These are phyloP conservation scores for Bremia lactucae DNA, from an alignment of 352 stramenopile genomes.

Conservation along the genomic window DNA sequence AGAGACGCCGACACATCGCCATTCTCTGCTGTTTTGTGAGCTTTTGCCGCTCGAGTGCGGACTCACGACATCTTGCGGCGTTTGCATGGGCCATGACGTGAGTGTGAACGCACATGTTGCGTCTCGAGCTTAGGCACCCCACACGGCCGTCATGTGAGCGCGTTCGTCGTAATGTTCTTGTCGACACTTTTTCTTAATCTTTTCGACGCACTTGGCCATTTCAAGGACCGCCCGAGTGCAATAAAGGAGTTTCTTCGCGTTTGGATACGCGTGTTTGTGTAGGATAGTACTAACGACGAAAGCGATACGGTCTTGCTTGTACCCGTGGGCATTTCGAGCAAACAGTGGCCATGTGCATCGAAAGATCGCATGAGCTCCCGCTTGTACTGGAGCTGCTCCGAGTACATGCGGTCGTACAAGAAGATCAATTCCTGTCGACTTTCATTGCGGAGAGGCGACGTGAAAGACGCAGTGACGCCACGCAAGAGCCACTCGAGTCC, in stretches of 20 bases:
- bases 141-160: conserved; percentile 76
- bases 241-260: conserved; percentile 96
- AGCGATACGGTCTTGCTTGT: conserved; percentile 98
- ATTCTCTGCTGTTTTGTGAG: conserved; percentile 1
- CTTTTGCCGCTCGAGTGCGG: conserved; percentile 50
- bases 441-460: conserved; percentile 44
- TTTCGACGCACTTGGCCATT: conserved; percentile 97
- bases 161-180: conserved; percentile 46
- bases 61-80: conserved; percentile 96
- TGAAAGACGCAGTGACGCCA: conserved; percentile 1
- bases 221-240: conserved; percentile 99
- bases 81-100: conserved; percentile 92
- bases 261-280: conserved; percentile 91
- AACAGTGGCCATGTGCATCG: conserved; percentile 93
- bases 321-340: conserved; percentile 98
- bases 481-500: conserved; percentile 43
- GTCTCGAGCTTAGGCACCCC: conserved; percentile 85
- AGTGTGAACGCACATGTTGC: conserved; percentile 98
- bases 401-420: conserved; percentile 95
- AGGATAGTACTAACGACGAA: conserved; percentile 93
- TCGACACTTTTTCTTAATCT: conserved; percentile 89
- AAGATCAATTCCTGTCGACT: conserved; percentile 95
- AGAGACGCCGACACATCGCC: conserved; percentile 7
- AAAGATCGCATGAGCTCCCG: conserved; percentile 95
- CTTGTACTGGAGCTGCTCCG: conserved; percentile 99